Conservation (phyloP, 805 yeast species). For the Candida montana region DNA sequence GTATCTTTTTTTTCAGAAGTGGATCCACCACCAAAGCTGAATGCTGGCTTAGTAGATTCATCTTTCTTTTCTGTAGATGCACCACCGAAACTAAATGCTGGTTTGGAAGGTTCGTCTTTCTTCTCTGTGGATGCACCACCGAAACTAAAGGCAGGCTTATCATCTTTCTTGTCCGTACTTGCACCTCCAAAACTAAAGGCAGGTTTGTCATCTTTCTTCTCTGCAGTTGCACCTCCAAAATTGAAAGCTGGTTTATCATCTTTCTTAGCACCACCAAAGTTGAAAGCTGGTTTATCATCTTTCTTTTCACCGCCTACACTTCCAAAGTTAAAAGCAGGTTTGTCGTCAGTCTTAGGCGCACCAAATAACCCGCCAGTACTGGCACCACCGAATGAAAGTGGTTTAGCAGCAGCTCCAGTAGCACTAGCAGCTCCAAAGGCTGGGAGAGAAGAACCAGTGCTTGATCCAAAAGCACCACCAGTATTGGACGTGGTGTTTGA, state of each 20-base stretch:
- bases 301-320: constrained; percentile 24
- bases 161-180: constrained; percentile 4
- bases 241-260: constrained; percentile 11
- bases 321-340: constrained; percentile 23
- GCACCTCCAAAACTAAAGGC: constrained; percentile 13
- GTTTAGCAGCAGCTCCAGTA: constrained; percentile 1
- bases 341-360: constrained; percentile 9
- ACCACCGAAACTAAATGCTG: constrained; percentile 14
- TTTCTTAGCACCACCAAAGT: constrained; percentile 25
- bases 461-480: no score
- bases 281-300: constrained; percentile 13
- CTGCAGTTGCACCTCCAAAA: constrained; percentile 16
- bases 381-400: constrained; percentile 6
- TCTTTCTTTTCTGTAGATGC: constrained; percentile 13
- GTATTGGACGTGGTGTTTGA: no score
- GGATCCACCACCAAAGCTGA: constrained; percentile 21
- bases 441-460: neutral
- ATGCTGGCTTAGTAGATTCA: constrained; percentile 12
- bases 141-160: constrained; percentile 15
- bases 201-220: constrained; percentile 16
- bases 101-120: constrained; percentile 1
- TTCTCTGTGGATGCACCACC: neutral
- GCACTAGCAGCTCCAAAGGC: neutral
- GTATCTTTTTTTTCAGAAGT: constrained; percentile 12
- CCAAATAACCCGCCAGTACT: neutral